These are phyloP conservation scores for Plasmodium sp. DNA, from an alignment of 169 alveolate species.

Conservation along the genomic window DNA sequence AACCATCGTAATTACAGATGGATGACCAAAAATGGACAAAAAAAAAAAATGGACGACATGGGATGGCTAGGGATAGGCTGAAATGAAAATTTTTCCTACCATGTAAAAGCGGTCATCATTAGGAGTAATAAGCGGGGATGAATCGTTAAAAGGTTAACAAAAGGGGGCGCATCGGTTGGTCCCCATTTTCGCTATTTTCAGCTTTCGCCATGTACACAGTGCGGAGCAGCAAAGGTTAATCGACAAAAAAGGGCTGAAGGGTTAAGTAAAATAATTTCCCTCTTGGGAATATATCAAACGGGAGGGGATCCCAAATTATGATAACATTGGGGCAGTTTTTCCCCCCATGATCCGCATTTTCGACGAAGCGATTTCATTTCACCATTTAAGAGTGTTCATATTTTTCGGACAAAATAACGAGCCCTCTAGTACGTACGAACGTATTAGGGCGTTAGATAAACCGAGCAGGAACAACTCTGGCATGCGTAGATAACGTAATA, in stretches of 20 bases:
- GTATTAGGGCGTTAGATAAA: constrained; percentile 35
- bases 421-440: not conserved
- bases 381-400: not conserved
- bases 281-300: not conserved
- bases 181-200: not conserved
- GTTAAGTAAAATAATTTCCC: not conserved
- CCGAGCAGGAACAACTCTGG: constrained; percentile 69
- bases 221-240: not conserved
- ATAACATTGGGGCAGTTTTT: not conserved
- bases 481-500: constrained; percentile 45
- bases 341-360: not conserved
- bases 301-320: not conserved
- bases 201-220: not conserved
- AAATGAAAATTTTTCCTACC: not conserved
- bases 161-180: not conserved
- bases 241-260: not conserved
- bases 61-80: not conserved
- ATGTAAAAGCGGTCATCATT: not conserved
- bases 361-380: not conserved
- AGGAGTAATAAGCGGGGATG: not conserved
- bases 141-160: not conserved
- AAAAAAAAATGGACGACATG: not conserved
- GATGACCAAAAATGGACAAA: not conserved
- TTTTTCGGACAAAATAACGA: not conserved
- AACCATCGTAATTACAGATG: not conserved